A percentile compares a stretch with the other conserved stretches of the same genome.
Evolutionary conservation across 208 protist species (phyloP).

Genomic region (Trypanosoma brucei): DNA sequence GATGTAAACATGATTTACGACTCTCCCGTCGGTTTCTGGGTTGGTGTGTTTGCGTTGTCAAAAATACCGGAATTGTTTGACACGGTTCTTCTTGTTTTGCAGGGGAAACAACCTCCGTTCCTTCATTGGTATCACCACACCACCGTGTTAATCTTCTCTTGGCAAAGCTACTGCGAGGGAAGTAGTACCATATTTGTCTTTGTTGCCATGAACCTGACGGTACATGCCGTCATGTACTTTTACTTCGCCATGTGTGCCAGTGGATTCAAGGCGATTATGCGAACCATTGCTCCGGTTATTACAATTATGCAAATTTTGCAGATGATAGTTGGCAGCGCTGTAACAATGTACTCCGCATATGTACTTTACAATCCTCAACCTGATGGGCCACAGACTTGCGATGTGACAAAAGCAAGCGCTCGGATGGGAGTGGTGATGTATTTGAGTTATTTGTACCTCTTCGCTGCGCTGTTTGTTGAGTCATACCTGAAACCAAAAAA

Average conservation of each 20-base stretch:
- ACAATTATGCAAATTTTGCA: conserved; percentile 87
- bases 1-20: conserved; percentile 16
- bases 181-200: conserved; percentile 67
- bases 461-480: conserved; percentile 77
- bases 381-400: conserved; percentile 1
- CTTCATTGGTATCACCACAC: conserved; percentile 92
- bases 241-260: conserved; percentile 87
- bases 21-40: conserved; percentile 33
- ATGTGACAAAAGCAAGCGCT: conserved; percentile 44
- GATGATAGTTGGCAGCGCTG: conserved; percentile 87
- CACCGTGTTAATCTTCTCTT: conserved; percentile 89
- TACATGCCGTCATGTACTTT: conserved; percentile 92
- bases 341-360: conserved; percentile 60
- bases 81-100: conserved; percentile 72
- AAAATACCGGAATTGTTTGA: conserved; percentile 83
- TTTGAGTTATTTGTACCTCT: conserved; percentile 88
- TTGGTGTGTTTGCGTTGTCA: conserved; percentile 58
- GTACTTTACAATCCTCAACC: conserved; percentile 28
- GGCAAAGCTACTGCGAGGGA: conserved; percentile 53
- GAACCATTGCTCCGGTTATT: conserved; percentile 73
- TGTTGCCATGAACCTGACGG: conserved; percentile 87
- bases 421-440: conserved; percentile 84
- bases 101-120: conserved; percentile 76
- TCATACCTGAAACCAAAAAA: conserved; percentile 55
- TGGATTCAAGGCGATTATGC: conserved; percentile 49